Evolutionary conservation across 148 eudicot genomes (phyloP), one percentile per base, ranked within the genome.

Genomic region (Euryodendron excelsum): DNA sequence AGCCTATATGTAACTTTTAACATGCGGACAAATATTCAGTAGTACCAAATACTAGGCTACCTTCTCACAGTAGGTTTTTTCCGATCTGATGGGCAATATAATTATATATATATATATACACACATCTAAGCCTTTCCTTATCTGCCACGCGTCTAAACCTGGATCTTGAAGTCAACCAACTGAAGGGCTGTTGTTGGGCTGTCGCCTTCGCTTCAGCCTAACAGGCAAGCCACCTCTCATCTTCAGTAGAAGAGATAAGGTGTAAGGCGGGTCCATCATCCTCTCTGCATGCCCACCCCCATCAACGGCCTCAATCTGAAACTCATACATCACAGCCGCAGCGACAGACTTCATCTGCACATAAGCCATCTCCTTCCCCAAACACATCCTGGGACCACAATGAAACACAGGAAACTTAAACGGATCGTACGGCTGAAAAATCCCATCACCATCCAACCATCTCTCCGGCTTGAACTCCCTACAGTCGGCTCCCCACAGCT

Each of bases 311-410:
- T 73, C 84, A 10, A 86, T 60, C 83, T 86, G 81, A 72, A 83
- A 86, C 71, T 79, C 79, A 39, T 79, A 72, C 36, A 86, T 55
- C 69, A 86, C 68, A 60, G 83, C 87, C 3, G 79, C 85, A 12
- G 82, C 87, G 28, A 84, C 80, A 33, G 79, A 73, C 66, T 87
- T 87, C 84, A 87, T 87, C 78, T 87, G 89, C 72, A 87, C 75
- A 60, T 79, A 82, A 39, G 89, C 89, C 89, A 84, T 87, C 8
- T 87, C 87, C 65, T 84, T 87, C 70, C 89, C 89, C 65, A 87
- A 56, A 56, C 89, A 87, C 48, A 77, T 69, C 62, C 89, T 79
- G 11, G 87, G 87, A 52, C 89, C 89, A 30, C 85, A 60, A 68
- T 86, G 88, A 67, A 82, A 86, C 47, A 83, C 86, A 0, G 86